Conservation (phyloP, 2,329 filamentous ascomycete genomes). For the Aspergillus ruber region DNA sequence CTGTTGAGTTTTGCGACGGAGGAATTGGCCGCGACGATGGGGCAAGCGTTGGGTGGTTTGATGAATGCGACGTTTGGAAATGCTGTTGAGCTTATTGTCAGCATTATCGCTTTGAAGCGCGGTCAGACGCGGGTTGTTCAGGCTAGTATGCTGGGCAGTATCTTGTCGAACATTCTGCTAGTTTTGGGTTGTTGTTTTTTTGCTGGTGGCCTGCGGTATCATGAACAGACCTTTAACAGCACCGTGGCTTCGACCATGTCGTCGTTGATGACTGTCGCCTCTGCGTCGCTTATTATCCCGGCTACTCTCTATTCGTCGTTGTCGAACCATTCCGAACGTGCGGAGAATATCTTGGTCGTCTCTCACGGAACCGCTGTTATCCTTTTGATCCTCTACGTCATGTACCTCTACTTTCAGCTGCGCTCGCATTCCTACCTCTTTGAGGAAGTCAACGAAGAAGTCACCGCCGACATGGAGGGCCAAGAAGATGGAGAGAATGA, state of each 20-base stretch:
- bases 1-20: constrained; percentile 60
- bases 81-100: constrained; percentile 62
- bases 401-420: constrained; percentile 75
- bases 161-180: constrained; percentile 87
- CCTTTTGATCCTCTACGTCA: constrained; percentile 64
- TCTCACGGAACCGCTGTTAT: constrained; percentile 73
- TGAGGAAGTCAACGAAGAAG: constrained; percentile 39
- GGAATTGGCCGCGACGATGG: constrained; percentile 55
- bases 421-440: constrained; percentile 68
- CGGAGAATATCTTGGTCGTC: constrained; percentile 59
- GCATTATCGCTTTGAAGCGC: constrained; percentile 79
- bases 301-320: constrained; percentile 67
- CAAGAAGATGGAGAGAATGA: constrained; percentile 33
- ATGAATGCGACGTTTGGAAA: constrained; percentile 63
- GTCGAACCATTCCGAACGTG: constrained; percentile 26
- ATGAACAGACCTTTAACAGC: constrained; percentile 57
- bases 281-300: constrained; percentile 72
- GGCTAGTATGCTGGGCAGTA: constrained; percentile 92
- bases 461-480: constrained; percentile 35
- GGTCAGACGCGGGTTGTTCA: constrained; percentile 94
- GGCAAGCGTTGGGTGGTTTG: constrained; percentile 56
- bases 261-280: constrained; percentile 68
- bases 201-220: constrained; percentile 63
- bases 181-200: constrained; percentile 78
- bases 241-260: constrained; percentile 49